Evolutionary conservation across 2,329 filamentous ascomycete genomes (phyloP).

Genomic region (Pseudogymnoascus sp.): DNA sequence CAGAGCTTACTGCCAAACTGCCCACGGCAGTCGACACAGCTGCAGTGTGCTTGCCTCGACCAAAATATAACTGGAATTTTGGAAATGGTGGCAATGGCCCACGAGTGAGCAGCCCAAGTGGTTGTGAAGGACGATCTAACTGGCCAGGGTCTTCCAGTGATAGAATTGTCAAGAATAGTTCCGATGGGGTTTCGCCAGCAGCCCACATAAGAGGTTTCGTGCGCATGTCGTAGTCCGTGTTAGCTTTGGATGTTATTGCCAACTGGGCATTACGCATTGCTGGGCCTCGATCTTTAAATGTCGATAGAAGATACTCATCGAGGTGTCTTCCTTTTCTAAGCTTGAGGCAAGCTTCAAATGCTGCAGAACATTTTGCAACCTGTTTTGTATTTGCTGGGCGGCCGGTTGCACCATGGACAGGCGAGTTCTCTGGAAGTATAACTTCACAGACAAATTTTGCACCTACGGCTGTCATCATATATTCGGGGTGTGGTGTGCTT

Average conservation of each 20-base stretch:
- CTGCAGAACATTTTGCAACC: constrained; percentile 78
- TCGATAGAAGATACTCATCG: constrained; percentile 66
- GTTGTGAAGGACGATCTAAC: constrained; percentile 51
- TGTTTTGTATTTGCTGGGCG: constrained; percentile 59
- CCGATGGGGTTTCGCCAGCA: constrained; percentile 36
- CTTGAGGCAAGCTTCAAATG: constrained; percentile 70
- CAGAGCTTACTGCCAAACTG: constrained; percentile 35
- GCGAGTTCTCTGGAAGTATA: constrained; percentile 66
- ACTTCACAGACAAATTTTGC: constrained; percentile 68
- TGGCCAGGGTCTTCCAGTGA: constrained; percentile 47
- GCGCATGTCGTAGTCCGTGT: constrained; percentile 65
- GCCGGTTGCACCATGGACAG: constrained; percentile 59
- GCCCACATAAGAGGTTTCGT: constrained; percentile 72
- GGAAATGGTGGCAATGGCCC: constrained; percentile 55
- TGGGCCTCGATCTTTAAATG: constrained; percentile 62
- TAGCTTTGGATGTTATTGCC: constrained; percentile 72
- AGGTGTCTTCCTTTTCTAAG: constrained; percentile 60
- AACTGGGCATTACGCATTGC: constrained; percentile 80
- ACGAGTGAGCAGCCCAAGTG: constrained; percentile 65
- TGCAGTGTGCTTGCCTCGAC: constrained; percentile 49
- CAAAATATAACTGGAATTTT: constrained; percentile 64
- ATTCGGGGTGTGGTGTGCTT: constrained; percentile 40
- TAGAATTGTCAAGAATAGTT: constrained; percentile 56
- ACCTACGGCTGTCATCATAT: constrained; percentile 49
- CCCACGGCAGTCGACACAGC: constrained; percentile 41